Conservation (phyloP, 83 land plant species). For the Larix sibirica region DNA sequence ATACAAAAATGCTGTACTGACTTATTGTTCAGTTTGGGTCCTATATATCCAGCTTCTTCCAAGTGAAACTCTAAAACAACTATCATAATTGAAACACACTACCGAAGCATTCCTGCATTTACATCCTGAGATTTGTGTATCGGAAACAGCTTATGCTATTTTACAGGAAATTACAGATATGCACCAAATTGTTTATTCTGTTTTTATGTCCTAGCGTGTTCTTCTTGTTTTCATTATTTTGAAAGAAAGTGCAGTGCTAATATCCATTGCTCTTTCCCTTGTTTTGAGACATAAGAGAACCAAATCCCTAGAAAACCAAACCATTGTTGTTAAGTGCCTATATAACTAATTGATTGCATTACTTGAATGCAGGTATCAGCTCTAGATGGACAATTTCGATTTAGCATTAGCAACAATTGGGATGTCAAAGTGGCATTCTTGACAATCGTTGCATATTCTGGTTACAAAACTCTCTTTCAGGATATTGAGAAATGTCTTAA, state of each 20-base stretch:
- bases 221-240: background rate
- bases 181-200: background rate
- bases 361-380: conserved; percentile 44
- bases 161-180: background rate
- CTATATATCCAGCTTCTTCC: too few relatives aligned
- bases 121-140: too few relatives aligned
- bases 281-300: too few relatives aligned
- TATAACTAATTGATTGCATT: background rate
- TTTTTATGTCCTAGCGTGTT: background rate
- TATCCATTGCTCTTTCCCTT: too few relatives aligned
- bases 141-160: background rate
- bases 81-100: too few relatives aligned
- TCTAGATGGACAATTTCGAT: conserved; percentile 55
- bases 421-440: conserved; percentile 89
- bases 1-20: too few relatives aligned
- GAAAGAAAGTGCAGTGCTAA: background rate
- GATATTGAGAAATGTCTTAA: conserved; percentile 77
- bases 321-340: background rate
- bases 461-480: conserved; percentile 54
- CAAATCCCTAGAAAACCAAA: background rate
- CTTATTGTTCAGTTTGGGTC: too few relatives aligned
- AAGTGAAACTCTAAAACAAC: too few relatives aligned
- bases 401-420: conserved; percentile 68
- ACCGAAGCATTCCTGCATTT: too few relatives aligned
- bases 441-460: conserved; percentile 64